Evolutionary conservation across 805 yeast species (phyloP), one percentile per base, ranked within the genome.

Genomic region (Debaryomyces hansenii): DNA sequence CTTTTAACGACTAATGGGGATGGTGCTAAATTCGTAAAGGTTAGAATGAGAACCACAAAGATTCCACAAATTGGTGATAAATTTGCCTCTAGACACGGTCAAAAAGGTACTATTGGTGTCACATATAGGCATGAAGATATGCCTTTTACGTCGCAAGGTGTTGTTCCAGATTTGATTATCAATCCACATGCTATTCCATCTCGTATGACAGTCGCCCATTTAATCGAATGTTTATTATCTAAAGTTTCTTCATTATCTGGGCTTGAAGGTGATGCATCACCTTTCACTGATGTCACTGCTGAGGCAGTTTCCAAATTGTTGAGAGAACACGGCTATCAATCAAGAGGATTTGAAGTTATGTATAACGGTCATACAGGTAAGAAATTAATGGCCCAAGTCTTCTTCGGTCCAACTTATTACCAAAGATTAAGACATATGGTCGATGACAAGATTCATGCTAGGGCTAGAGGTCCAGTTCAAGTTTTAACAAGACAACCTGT

Each of bases 101-200:
- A 94, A 73, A 94, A 94, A 76, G 99, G 99, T 85, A 94, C 99
- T 16, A 91, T 94, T 70, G 99, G 99, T 84, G 94, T 94, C 53
- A 94, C 99, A 0, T 94, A 92, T 66, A 83, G 97, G 67, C 94
- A 92, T 67, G 99, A 94, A 70, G 99, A 94, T 67, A 92, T 94
- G 98, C 99, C 99, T 24, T 94, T 94, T 67, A 85, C 96, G 7
- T 78, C 89, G 2, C 95, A 92, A 67, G 99, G 99, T 68, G 70
- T 92, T 64, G 97, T 92, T 33, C 99, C 99, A 6, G 99, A 94
- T 73, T 78, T 94, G 64, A 90, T 94, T 61, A 94, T 94, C 66
- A 94, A 94, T 69, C 99, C 99, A 2, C 99, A 94, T 72, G 99
- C 98, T 64, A 94, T 94, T 80, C 99, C 99, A 57, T 94, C 99